These are phyloP conservation scores for Pleurozium schreberi DNA, from an alignment of 225 moss, liverwort and hornwort genomes.

Conservation along the genomic window DNA sequence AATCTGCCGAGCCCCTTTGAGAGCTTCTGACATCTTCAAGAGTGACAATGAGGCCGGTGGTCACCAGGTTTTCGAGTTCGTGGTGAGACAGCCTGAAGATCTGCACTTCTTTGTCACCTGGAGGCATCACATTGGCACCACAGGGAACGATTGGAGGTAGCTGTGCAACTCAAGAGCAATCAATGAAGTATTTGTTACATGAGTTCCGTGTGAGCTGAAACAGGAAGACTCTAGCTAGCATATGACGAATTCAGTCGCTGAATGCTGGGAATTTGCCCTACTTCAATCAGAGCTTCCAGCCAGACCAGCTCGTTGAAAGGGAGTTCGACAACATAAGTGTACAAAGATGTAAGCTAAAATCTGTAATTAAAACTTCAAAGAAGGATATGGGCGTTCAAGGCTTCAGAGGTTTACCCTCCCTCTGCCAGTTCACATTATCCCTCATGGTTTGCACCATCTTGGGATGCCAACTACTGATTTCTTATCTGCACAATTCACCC, in stretches of 20 bases:
- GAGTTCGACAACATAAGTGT: background rate
- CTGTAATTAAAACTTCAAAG: background rate
- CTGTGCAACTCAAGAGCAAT: background rate
- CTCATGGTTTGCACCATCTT: background rate
- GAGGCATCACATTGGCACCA: background rate
- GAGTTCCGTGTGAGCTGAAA: slow-evolving; percentile 37
- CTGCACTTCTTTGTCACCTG: background rate
- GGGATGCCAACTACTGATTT: background rate
- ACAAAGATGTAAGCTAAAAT: background rate
- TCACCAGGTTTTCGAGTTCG: background rate
- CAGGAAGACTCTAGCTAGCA: slow-evolving; percentile 15
- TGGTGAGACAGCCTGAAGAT: background rate
- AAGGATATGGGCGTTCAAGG: background rate
- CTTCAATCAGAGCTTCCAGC: background rate
- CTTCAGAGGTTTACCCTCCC: background rate
- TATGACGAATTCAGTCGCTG: background rate
- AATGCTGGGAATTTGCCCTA: background rate
- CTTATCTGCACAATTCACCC: background rate
- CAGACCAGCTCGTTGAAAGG: too few relatives aligned
- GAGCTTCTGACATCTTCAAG: background rate
- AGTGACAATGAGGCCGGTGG: background rate
- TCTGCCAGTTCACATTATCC: background rate
- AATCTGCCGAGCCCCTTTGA: background rate
- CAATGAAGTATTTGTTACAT: background rate
- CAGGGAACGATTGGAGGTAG: slow-evolving; percentile 29